A percentile compares a stretch with the other conserved stretches of the same genome.
These are phyloP conservation scores for Septoria linicola DNA, from an alignment of 2,329 filamentous ascomycete species.

Conservation along the genomic window DNA sequence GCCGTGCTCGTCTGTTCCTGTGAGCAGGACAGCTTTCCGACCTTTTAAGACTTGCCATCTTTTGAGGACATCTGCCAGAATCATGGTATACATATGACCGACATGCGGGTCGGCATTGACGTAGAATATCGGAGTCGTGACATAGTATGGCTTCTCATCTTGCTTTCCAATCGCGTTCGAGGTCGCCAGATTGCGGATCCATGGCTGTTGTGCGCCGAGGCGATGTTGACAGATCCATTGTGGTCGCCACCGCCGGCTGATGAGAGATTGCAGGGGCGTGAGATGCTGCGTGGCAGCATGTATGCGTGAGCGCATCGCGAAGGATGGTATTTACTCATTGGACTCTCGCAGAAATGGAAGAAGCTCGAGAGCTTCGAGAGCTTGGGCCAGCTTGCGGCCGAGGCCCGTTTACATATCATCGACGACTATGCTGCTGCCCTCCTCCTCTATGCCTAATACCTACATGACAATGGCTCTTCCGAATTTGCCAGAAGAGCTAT, in stretches of 20 bases:
- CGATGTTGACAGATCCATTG: slow-evolving; percentile 36
- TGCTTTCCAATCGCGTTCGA: slow-evolving; percentile 18
- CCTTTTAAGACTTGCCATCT: slow-evolving; percentile 82
- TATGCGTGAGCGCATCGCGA: slow-evolving; percentile 17
- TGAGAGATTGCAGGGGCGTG: slow-evolving; percentile 37
- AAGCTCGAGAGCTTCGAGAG: slow-evolving; percentile 10
- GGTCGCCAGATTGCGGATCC: slow-evolving; percentile 21
- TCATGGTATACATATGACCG: slow-evolving; percentile 90
- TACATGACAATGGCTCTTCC: not conserved
- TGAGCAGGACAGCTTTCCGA: slow-evolving; percentile 70
- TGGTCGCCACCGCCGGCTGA: slow-evolving; percentile 38
- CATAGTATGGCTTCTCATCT: slow-evolving; percentile 76
- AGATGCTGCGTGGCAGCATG: slow-evolving; percentile 15
- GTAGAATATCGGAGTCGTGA: slow-evolving; percentile 97
- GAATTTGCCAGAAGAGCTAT: slow-evolving; percentile 27
- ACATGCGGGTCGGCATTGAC: slow-evolving; percentile 97
- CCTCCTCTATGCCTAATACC: not conserved
- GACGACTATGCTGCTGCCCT: not conserved
- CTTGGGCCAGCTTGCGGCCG: not conserved
- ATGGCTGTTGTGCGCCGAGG: slow-evolving; percentile 20
- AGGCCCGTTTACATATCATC: slow-evolving; percentile 1
- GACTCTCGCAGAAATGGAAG: slow-evolving; percentile 9
- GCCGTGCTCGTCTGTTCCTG: slow-evolving; percentile 95
- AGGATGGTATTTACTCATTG: not conserved
- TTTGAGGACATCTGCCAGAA: slow-evolving; percentile 87